Evolutionary conservation across 352 stramenopile genomes (phyloP), one percentile per base, ranked within the genome.

Genomic region (Peronospora belbahrii): DNA sequence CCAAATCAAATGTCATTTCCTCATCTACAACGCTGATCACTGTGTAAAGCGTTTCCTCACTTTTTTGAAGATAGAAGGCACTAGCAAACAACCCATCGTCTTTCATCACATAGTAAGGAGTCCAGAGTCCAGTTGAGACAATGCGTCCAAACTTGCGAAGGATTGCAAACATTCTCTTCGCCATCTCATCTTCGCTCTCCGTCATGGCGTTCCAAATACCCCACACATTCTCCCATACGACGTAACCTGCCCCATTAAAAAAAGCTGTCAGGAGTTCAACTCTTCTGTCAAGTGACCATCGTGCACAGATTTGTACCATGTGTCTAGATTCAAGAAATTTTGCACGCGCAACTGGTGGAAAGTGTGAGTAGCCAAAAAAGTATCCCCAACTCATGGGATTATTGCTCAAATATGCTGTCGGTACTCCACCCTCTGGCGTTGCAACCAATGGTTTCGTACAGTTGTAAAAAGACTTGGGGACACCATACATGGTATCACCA

Each of bases 141-240:
- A 74, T 64, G 7, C 51, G 57, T 2, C 67, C 36, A 31, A 93
- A 90, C 14, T 67, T 40, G 19, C 76, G 75, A 34, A 90, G 42
- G 41, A 89, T 81, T 6, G 66, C 41, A 31, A 88, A 87, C 46
- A 67, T 70, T 1, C 76, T 65, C 62, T 76, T 83, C 27, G 60
- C 42, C 4, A 57, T 74, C 48, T 85, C 68, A 49, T 67, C 68
- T 60, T 94, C 81, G 6, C 77, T 75, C 34, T 65, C 52, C 0
- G 81, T 90, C 61, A 91, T 84, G 7, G 59, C 67, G 36, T 89
- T 92, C 77, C 74, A 93, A 22, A 91, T 90, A 11, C 83, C 79
- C 83, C 83, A 94, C 13, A 94, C 78, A 47, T 94, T 94, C 36
- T 94, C 83, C 83, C 83, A 94, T 4, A 88, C 55, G 15, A 91